Base-by-base conservation (phyloP, 768 basidiomycete genomes). In the Glaciozyma martinii region DNA sequence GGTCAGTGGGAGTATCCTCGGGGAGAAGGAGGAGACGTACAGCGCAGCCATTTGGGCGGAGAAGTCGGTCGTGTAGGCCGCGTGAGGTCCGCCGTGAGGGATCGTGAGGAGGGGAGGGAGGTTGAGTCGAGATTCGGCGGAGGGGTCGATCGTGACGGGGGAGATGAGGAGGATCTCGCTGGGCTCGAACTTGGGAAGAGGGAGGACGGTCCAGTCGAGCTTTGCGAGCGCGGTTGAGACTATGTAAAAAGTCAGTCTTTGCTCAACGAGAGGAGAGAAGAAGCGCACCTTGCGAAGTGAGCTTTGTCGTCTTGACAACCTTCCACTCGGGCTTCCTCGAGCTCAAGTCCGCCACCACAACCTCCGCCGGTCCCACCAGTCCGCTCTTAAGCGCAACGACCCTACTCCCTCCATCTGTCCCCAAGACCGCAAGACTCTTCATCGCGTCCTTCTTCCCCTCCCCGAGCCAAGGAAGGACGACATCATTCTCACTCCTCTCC, bases 11-110 rank as follows among this genome's bases (percentile, higher is more conserved):
- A 43, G 33, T 63, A 21, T 21, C 21, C 3, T 50, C n/a, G n/a
- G 10, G 49, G 27, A 8, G 59, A 29, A 53, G 49, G n/a, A 15
- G n/a, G 13, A 50, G 33, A 62, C 42, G 50, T 7, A 40, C 29
- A 54, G 25, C 32, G 53, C 27, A 19, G 30, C n/a, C 82, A 75
- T 73, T 86, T 79, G 83, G 83, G 0, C 84, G 73, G 3, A 80
- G 70, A 84, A 88, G 0, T 79, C 77, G 0, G 82, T 84, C 0
- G 79, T 79, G 5, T 71, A 77, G 1, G 79, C 77, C 0, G 72
- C 78, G 71, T 87, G 85, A 0, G 86, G 86, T 3, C 86, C 86
- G 15, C 86, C 86, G 64, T 87, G 86, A 10, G 81, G 80, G 19
- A 78, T 72, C 0, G 81, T 81, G 56, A 88, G 76, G 59, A 74